These are phyloP conservation scores for Serendipita vermifera DNA, from an alignment of 768 basidiomycete species.

Conservation along the genomic window DNA sequence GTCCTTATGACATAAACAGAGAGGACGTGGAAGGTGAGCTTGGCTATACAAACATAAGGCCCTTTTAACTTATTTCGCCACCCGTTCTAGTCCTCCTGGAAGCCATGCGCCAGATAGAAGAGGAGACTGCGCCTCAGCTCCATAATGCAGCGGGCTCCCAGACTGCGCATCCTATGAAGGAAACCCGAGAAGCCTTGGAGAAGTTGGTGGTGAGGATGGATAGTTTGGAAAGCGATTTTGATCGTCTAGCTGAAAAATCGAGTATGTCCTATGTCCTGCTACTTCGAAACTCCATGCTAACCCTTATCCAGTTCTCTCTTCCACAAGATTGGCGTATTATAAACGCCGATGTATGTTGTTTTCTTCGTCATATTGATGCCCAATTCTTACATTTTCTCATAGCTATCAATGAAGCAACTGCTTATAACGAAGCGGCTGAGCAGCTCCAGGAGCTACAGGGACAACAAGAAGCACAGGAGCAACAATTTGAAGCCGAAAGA, in stretches of 20 bases:
- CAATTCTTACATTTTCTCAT: constrained; percentile 12
- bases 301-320: constrained; percentile 48
- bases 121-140: constrained; percentile 35
- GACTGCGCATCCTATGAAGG: constrained; percentile 39
- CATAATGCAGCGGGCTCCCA: constrained; percentile 5
- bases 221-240: constrained; percentile 63
- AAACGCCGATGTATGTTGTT: constrained; percentile 53
- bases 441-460: constrained; percentile 51
- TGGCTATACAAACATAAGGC: neutral
- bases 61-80: constrained; percentile 12
- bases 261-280: constrained; percentile 36
- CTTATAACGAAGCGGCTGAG: constrained; percentile 56
- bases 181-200: constrained; percentile 49
- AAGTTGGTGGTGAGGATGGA: constrained; percentile 70
- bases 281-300: constrained; percentile 10
- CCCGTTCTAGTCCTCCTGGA: constrained; percentile 41
- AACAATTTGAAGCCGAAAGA: constrained; percentile 46
- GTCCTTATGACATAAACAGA: constrained; percentile 50
- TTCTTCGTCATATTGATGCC: neutral
- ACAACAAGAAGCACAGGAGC: constrained; percentile 43
- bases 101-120: constrained; percentile 53
- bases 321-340: constrained; percentile 55
- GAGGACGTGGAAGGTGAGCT: constrained; percentile 59
- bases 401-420: constrained; percentile 22
- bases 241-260: constrained; percentile 73